Conservation (phyloP, 768 basidiomycete species). For the Suillus discolor region DNA sequence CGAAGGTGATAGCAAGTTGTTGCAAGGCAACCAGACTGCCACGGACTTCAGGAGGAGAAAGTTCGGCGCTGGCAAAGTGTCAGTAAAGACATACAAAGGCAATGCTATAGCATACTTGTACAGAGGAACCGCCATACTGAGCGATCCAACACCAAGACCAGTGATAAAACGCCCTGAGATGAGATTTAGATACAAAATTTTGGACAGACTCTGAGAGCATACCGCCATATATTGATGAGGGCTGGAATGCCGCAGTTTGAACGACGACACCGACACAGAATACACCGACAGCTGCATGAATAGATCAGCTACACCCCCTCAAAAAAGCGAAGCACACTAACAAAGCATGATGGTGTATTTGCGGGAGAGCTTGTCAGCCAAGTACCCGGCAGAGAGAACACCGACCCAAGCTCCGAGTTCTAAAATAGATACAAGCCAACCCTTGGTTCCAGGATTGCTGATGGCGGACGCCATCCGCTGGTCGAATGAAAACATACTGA, state of each 20-base stretch:
- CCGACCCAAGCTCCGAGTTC: slow-evolving; percentile 80
- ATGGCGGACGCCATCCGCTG: slow-evolving; percentile 59
- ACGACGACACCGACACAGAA: slow-evolving; percentile 77
- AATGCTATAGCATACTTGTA: slow-evolving; percentile 50
- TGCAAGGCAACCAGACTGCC: slow-evolving; percentile 82
- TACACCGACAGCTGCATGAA: slow-evolving; percentile 50
- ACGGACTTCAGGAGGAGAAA: slow-evolving; percentile 80
- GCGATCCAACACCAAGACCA: slow-evolving; percentile 78
- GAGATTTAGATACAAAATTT: not conserved
- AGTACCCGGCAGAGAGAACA: slow-evolving; percentile 68
- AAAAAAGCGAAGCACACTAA: slow-evolving; percentile 22
- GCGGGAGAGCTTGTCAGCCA: slow-evolving; percentile 72
- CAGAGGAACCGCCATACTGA: slow-evolving; percentile 83
- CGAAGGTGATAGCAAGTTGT: slow-evolving; percentile 81
- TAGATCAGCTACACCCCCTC: slow-evolving; percentile 8
- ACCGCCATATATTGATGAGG: slow-evolving; percentile 70
- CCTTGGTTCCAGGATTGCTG: slow-evolving; percentile 53
- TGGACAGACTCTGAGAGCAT: slow-evolving; percentile 1
- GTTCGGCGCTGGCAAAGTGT: slow-evolving; percentile 39
- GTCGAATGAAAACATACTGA: slow-evolving; percentile 54
- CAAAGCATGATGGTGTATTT: slow-evolving; percentile 72
- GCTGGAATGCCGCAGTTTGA: slow-evolving; percentile 58
- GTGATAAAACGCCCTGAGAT: slow-evolving; percentile 65
- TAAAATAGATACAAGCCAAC: slow-evolving; percentile 75
- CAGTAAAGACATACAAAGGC: not conserved